Conservation (phyloP, 2,329 filamentous ascomycete species). For the Diplocarpon mali region DNA sequence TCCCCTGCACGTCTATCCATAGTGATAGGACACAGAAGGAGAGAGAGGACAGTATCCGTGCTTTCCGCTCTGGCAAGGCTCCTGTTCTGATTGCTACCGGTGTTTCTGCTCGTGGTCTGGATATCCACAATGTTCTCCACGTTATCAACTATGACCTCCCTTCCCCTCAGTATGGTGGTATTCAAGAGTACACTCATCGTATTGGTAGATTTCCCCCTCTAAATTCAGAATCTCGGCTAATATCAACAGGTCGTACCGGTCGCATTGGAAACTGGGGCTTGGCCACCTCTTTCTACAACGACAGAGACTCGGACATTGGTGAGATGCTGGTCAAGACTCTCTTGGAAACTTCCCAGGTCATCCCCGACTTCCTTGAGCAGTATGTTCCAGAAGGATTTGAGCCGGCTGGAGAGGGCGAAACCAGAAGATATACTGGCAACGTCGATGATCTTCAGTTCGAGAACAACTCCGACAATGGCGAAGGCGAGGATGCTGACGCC, state of each 20-base stretch:
- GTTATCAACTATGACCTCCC: slow-evolving; percentile 93
- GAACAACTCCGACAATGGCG: slow-evolving; percentile 11
- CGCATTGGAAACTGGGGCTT: slow-evolving; percentile 81
- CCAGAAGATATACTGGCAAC: neutral
- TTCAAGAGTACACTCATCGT: slow-evolving; percentile 86
- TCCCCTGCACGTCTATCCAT: slow-evolving; percentile 85
- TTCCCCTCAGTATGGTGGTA: slow-evolving; percentile 63
- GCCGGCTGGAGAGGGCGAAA: slow-evolving; percentile 22
- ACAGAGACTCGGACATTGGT: slow-evolving; percentile 62
- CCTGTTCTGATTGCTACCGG: slow-evolving; percentile 83
- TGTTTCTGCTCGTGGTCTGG: slow-evolving; percentile 77
- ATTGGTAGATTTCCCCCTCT: slow-evolving; percentile 50
- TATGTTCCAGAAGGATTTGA: slow-evolving; percentile 46
- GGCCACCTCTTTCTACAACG: slow-evolving; percentile 82
- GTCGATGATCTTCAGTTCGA: slow-evolving; percentile 19
- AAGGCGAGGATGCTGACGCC: slow-evolving; percentile 9
- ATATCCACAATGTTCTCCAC: slow-evolving; percentile 77
- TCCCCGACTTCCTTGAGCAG: slow-evolving; percentile 71
- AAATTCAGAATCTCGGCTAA: slow-evolving; percentile 6
- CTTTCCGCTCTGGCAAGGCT: slow-evolving; percentile 63
- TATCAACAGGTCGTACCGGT: slow-evolving; percentile 65
- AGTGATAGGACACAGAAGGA: slow-evolving; percentile 78
- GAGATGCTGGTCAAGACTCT: slow-evolving; percentile 62
- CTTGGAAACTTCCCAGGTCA: slow-evolving; percentile 62
- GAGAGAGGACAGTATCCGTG: slow-evolving; percentile 81